phyloP scores from a whole-genome alignment of 2,329 filamentous ascomycete genomes.

The Colletotrichum karsti region DNA sequence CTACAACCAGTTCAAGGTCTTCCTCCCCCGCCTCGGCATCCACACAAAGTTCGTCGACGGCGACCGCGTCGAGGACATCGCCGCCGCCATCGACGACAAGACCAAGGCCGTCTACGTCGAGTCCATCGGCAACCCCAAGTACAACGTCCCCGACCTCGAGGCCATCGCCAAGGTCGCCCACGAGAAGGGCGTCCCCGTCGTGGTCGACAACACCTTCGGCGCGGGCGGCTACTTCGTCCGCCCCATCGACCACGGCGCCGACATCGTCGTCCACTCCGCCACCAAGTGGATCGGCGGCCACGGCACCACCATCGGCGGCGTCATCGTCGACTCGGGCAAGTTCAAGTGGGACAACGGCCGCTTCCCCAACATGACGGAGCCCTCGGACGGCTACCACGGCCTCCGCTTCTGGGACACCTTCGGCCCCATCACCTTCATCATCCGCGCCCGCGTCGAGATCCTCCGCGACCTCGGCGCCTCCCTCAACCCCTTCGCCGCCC shows the following conservation, averaged over 20 bases:
- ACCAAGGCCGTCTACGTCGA: constrained; percentile 94
- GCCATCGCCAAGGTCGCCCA: constrained; percentile 84
- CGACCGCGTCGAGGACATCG: constrained; percentile 82
- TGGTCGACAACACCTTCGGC: constrained; percentile 95
- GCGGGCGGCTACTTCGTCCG: constrained; percentile 89
- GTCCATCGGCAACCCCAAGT: constrained; percentile 92
- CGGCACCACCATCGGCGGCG: constrained; percentile 88
- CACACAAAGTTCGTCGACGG: constrained; percentile 87
- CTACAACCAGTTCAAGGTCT: constrained; percentile 97
- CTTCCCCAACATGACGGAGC: constrained; percentile 94
- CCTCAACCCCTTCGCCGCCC: constrained; percentile 90
- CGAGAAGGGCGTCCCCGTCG: constrained; percentile 70
- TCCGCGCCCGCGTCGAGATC: constrained; percentile 88
- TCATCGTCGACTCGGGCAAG: constrained; percentile 88
- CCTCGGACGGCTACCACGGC: constrained; percentile 88
- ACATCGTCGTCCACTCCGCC: constrained; percentile 93
- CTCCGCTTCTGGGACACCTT: constrained; percentile 96
- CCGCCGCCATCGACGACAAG: constrained; percentile 85
- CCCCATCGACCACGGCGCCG: constrained; percentile 89
- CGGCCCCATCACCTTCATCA: constrained; percentile 81
- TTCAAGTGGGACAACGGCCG: constrained; percentile 91
- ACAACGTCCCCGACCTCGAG: constrained; percentile 92
- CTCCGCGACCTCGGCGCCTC: constrained; percentile 85
- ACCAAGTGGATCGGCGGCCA: constrained; percentile 99
- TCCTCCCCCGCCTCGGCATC: constrained; percentile 87